These are phyloP conservation scores for Hypholoma sublateritium DNA, from an alignment of 768 basidiomycete genomes.

Conservation along the genomic window DNA sequence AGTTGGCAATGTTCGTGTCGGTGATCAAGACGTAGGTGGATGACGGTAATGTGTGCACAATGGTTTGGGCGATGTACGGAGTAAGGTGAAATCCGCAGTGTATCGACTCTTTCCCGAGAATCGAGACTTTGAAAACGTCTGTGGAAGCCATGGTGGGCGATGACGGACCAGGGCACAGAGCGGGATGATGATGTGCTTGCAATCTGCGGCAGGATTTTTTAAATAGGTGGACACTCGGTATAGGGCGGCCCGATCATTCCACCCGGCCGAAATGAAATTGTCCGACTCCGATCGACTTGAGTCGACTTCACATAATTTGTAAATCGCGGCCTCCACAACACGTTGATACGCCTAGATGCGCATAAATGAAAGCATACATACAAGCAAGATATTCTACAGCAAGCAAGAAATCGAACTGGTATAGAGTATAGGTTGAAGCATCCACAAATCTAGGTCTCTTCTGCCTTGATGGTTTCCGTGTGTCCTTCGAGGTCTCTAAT, in stretches of 20 bases:
- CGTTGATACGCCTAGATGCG: too few relatives aligned
- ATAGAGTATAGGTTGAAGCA: not conserved
- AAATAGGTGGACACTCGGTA: not conserved
- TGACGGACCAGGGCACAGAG: constrained; percentile 1
- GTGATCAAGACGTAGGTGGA: constrained; percentile 92
- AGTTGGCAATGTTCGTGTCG: constrained; percentile 83
- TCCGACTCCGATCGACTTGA: not conserved
- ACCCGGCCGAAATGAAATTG: not conserved
- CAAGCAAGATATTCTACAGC: constrained; percentile 5
- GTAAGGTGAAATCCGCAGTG: constrained; percentile 94
- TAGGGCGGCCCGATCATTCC: constrained; percentile 3
- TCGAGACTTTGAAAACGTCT: constrained; percentile 77
- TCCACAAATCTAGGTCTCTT: constrained; percentile 12
- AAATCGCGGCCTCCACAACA: too few relatives aligned
- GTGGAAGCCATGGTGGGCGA: constrained; percentile 34
- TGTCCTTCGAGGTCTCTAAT: constrained; percentile 54
- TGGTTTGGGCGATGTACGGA: constrained; percentile 78
- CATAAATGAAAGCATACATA: constrained; percentile 3
- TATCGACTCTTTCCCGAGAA: constrained; percentile 83
- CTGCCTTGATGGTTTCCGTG: constrained; percentile 14
- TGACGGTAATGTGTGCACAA: constrained; percentile 68
- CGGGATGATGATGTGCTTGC: not conserved
- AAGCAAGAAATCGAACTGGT: constrained; percentile 25
- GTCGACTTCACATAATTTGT: not conserved
- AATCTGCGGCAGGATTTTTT: not conserved